Evolutionary conservation across 257 asterid species (phyloP).

Genomic region (Solanum peruvianum): DNA sequence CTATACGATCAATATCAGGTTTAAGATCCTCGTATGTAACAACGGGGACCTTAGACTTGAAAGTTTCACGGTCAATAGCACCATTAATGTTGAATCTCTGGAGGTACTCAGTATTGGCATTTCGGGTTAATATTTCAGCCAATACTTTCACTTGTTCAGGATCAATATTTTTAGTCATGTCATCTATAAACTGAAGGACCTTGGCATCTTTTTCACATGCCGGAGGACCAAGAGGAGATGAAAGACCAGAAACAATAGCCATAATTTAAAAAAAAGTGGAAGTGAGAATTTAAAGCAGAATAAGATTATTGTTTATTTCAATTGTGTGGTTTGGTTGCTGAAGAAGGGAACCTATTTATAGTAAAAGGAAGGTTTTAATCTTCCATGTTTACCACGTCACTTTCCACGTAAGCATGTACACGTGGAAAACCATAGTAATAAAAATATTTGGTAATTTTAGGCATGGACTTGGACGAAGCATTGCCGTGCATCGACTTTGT

Average conservation of each 20-base stretch:
- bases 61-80: slow-evolving; percentile 46
- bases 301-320: background rate
- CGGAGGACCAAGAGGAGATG: slow-evolving; percentile 24
- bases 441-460: background rate
- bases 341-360: slow-evolving; percentile 2
- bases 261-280: slow-evolving; percentile 1
- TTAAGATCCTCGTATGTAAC: slow-evolving; percentile 64
- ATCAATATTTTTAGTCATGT: slow-evolving; percentile 39
- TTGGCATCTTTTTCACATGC: slow-evolving; percentile 39
- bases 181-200: slow-evolving; percentile 56
- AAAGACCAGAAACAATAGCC: slow-evolving; percentile 27
- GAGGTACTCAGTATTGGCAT: slow-evolving; percentile 59
- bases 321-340: background rate
- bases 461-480: slow-evolving; percentile 8
- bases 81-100: slow-evolving; percentile 30
- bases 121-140: slow-evolving; percentile 42
- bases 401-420: background rate
- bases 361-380: background rate
- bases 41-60: slow-evolving; percentile 61
- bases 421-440: background rate
- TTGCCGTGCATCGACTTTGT: slow-evolving; percentile 3
- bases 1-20: slow-evolving; percentile 62
- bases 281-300: background rate
- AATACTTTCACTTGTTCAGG: slow-evolving; percentile 45
- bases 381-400: background rate